phyloP scores from a whole-genome alignment of 1,284 basidiomycete species.

The Trametes versicolor region DNA sequence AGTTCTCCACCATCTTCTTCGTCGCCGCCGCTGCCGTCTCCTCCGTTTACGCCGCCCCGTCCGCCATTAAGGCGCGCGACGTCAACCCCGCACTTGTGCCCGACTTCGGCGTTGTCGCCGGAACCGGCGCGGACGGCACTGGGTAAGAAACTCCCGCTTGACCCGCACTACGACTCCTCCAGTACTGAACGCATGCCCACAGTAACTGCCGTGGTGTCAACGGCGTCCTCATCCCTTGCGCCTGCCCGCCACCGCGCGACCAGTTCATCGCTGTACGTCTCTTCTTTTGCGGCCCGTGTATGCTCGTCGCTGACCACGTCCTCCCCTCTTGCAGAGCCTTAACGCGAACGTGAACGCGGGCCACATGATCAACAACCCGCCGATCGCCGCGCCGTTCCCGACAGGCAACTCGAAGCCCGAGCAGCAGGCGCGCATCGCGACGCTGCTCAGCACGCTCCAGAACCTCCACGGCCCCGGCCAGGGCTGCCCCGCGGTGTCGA shows the following conservation, averaged over 20 bases:
- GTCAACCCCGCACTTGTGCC: constrained; percentile 62
- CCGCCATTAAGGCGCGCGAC: constrained; percentile 45
- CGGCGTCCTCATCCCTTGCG: constrained; percentile 65
- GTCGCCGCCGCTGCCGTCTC: constrained; percentile 46
- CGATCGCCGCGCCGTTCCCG: constrained; percentile 41
- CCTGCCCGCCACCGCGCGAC: constrained; percentile 64
- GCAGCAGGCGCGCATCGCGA: constrained; percentile 41
- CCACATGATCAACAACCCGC: constrained; percentile 42
- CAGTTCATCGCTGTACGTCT: constrained; percentile 58
- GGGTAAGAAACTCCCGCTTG: constrained; percentile 14
- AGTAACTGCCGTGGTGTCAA: constrained; percentile 47
- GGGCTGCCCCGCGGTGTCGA: constrained; percentile 46
- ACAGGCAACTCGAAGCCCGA: constrained; percentile 39
- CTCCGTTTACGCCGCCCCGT: constrained; percentile 52
- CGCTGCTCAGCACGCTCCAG: constrained; percentile 44
- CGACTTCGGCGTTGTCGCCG: constrained; percentile 58
- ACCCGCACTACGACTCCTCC: neutral
- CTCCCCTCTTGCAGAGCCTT: constrained; percentile 31
- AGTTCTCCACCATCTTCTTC: constrained; percentile 43
- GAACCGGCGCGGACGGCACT: constrained; percentile 59
- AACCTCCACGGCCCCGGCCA: constrained; percentile 45
- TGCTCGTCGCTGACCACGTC: neutral
- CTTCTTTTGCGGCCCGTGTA: neutral
- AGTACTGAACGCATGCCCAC: neutral
- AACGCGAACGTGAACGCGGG: constrained; percentile 44